These are phyloP conservation scores for Tricholoma matsutake DNA, from an alignment of 768 basidiomycete species.

Conservation along the genomic window DNA sequence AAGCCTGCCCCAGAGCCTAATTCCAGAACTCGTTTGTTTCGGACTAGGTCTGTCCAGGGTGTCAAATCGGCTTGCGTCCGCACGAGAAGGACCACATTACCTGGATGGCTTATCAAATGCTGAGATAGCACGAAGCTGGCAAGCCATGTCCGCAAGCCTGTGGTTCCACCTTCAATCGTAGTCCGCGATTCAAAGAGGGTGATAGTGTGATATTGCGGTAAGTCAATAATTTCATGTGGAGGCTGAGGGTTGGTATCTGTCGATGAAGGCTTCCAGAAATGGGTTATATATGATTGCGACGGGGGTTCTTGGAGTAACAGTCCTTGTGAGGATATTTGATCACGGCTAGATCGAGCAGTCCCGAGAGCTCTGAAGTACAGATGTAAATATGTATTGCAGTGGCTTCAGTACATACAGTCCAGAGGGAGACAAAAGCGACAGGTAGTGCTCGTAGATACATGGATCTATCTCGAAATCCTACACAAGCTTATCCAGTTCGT, in stretches of 20 bases:
- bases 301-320: slow-evolving; percentile 35
- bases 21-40: slow-evolving; percentile 54
- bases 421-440: slow-evolving; percentile 42
- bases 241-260: neutral
- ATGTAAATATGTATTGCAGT: slow-evolving; percentile 1
- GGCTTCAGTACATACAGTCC: slow-evolving; percentile 26
- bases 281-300: slow-evolving; percentile 58
- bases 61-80: slow-evolving; percentile 11
- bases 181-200: slow-evolving; percentile 75
- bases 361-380: slow-evolving; percentile 18
- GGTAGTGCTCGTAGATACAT: slow-evolving; percentile 60
- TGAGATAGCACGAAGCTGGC: slow-evolving; percentile 67
- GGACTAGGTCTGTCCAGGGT: slow-evolving; percentile 44
- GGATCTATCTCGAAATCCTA: slow-evolving; percentile 63
- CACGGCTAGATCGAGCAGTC: slow-evolving; percentile 16
- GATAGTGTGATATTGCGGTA: slow-evolving; percentile 34
- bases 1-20: slow-evolving; percentile 79
- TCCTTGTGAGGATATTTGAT: slow-evolving; percentile 25
- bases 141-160: slow-evolving; percentile 77
- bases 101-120: slow-evolving; percentile 54
- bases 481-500: slow-evolving; percentile 4
- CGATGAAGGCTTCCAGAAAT: slow-evolving; percentile 49
- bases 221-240: slow-evolving; percentile 13
- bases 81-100: slow-evolving; percentile 30
- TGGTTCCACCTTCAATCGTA: slow-evolving; percentile 73